Conservation (phyloP, 805 yeast species). For the Hanseniaspora hatyaiensis region DNA sequence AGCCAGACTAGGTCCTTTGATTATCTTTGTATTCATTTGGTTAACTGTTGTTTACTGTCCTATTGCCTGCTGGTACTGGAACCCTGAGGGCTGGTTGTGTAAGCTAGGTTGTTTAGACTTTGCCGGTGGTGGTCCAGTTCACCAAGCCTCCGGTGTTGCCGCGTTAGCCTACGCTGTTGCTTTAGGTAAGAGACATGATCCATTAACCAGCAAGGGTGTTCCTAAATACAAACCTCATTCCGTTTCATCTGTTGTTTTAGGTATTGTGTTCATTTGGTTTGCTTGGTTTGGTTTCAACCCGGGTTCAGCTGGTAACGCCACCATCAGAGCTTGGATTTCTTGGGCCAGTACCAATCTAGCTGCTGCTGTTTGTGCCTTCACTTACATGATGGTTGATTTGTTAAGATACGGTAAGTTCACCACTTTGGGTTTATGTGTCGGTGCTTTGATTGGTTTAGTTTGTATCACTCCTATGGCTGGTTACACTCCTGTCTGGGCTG, state of each 20-base stretch:
- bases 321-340: slow-evolving; percentile 91
- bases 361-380: slow-evolving; percentile 82
- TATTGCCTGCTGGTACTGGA: slow-evolving; percentile 97
- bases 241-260: slow-evolving; percentile 78
- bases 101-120: slow-evolving; percentile 79
- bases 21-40: slow-evolving; percentile 89
- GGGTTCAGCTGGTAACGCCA: slow-evolving; percentile 89
- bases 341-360: slow-evolving; percentile 87
- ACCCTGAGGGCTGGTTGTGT: slow-evolving; percentile 80
- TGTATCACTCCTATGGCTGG: slow-evolving; percentile 97
- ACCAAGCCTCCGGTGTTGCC: slow-evolving; percentile 85
- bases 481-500: slow-evolving; percentile 81
- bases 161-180: slow-evolving; percentile 87
- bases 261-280: slow-evolving; percentile 91
- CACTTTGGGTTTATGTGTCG: slow-evolving; percentile 86
- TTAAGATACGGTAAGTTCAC: slow-evolving; percentile 81
- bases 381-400: slow-evolving; percentile 89
- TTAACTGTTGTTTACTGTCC: slow-evolving; percentile 93
- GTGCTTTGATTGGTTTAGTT: slow-evolving; percentile 86
- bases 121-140: slow-evolving; percentile 99
- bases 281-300: slow-evolving; percentile 99
- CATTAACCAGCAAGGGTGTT: slow-evolving; percentile 48
- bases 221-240: slow-evolving; percentile 93
- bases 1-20: slow-evolving; percentile 91
- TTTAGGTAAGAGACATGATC: slow-evolving; percentile 84